Base-by-base conservation (phyloP, 2,329 filamentous ascomycete species). In the Botrytis fragariae region DNA sequence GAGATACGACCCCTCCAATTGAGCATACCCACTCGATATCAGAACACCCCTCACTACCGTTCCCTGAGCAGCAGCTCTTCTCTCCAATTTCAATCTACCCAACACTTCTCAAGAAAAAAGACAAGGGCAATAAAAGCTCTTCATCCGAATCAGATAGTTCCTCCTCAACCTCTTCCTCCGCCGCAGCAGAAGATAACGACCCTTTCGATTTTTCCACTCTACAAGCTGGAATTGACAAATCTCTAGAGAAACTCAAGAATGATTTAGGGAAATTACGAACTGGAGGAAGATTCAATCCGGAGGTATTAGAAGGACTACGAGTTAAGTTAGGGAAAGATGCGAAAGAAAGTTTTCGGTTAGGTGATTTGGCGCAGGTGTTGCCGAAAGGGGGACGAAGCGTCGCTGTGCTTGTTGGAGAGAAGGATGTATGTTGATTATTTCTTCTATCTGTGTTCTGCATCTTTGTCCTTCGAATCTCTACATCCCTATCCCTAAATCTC, bases 331-430 rank as follows among this genome's bases (percentile, higher is more conserved):
- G 83, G 74, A 88, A 90, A 73, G 83, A 82, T 65, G 80, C 78
- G 35, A 88, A 86, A 74, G 83, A 87, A 74, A 87, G 82, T 2
- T 84, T 87, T 67, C 85, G 83, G 75, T 77, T 93, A 69, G 85
- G 86, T 16, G 90, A 92, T 79, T 79, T 93, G 73, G 91, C 90
- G 4, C 90, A 92, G 79, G 88, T 93, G 25, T 84, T 92, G 57
- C 89, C 89, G 0, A 90, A 90, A 78, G 90, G 86, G 39, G 85
- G 90, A 18, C 82, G 90, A 72, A 85, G 85, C 77, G 81, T 92
- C 44, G 87, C 88, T 74, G 83, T 93, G n/a, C 80, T 91, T 35
- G 88, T 88, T 57, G 87, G 89, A 22, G 91, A 93, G 78, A 86
- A 89, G 78, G 87, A 88, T 74, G 90, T 91, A 80, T 77, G 86